These are phyloP conservation scores for Rhodamnia rubescens DNA, from an alignment of 345 rosid genomes.

Conservation along the genomic window DNA sequence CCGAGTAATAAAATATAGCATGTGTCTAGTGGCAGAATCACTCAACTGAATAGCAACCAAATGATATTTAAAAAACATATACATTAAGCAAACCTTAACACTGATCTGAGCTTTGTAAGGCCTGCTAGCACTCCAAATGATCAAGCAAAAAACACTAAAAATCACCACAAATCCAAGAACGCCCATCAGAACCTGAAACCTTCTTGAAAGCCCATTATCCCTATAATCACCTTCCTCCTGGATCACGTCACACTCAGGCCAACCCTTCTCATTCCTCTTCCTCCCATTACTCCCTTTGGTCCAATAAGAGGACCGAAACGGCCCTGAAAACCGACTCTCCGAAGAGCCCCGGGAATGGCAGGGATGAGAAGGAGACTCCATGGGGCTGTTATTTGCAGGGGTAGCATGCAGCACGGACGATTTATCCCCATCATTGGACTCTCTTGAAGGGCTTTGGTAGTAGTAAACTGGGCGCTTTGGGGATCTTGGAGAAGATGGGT, in stretches of 20 bases:
- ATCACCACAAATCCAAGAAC: slow-evolving; percentile 27
- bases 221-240: slow-evolving; percentile 52
- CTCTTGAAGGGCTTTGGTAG: slow-evolving; percentile 80
- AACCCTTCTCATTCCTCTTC: slow-evolving; percentile 50
- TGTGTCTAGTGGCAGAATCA: not conserved
- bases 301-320: slow-evolving; percentile 26
- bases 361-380: slow-evolving; percentile 75
- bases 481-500: slow-evolving; percentile 65
- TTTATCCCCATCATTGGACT: slow-evolving; percentile 78
- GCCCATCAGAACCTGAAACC: slow-evolving; percentile 46
- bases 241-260: slow-evolving; percentile 65
- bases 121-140: slow-evolving; percentile 75
- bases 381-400: slow-evolving; percentile 43
- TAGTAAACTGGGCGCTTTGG: slow-evolving; percentile 59
- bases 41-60: not conserved
- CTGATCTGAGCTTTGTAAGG: slow-evolving; percentile 45
- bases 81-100: slow-evolving; percentile 35
- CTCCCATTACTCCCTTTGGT: slow-evolving; percentile 32
- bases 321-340: slow-evolving; percentile 52
- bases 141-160: slow-evolving; percentile 61
- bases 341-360: slow-evolving; percentile 55
- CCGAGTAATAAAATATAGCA: not conserved
- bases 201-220: slow-evolving; percentile 27
- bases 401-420: slow-evolving; percentile 59
- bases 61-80: not conserved